Conservation (phyloP, 306 rosid species). For the Herpetospermum pedunculosum region DNA sequence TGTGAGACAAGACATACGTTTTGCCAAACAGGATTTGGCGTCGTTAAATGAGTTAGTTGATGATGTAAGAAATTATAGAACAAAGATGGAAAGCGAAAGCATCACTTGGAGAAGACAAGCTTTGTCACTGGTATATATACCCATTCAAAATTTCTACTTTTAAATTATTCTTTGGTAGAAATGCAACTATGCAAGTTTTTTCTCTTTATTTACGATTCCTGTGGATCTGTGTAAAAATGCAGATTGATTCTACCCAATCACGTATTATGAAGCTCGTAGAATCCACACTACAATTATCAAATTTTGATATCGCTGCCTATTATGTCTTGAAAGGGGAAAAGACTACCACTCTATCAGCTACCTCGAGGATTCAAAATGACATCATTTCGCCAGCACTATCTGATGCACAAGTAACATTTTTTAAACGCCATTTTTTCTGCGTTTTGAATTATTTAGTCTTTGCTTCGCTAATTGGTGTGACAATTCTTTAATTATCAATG, state of each 20-base stretch:
- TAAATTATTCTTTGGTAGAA: not conserved
- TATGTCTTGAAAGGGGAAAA: constrained; percentile 68
- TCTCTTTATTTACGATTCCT: not conserved
- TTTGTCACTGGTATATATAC: constrained; percentile 47
- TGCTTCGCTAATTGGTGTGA: not conserved
- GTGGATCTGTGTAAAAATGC: constrained; percentile 19
- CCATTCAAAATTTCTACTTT: not conserved
- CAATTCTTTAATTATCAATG: not conserved
- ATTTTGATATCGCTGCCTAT: constrained; percentile 62
- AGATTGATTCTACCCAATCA: constrained; percentile 70
- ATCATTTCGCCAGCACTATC: constrained; percentile 53
- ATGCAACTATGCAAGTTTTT: not conserved
- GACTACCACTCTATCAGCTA: constrained; percentile 35
- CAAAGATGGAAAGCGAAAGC: constrained; percentile 59
- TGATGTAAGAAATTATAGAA: constrained; percentile 47
- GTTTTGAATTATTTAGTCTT: not conserved
- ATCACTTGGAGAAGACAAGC: constrained; percentile 72
- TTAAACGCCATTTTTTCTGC: not conserved
- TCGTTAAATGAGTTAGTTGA: constrained; percentile 42
- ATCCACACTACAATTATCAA: constrained; percentile 64
- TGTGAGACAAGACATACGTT: constrained; percentile 55
- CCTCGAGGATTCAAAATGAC: constrained; percentile 70
- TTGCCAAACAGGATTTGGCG: constrained; percentile 69
- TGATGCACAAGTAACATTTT: constrained; percentile 46
- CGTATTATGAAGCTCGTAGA: constrained; percentile 60